phyloP scores from a whole-genome alignment of 2,329 filamentous ascomycete genomes.

The Claviceps maximensis region DNA sequence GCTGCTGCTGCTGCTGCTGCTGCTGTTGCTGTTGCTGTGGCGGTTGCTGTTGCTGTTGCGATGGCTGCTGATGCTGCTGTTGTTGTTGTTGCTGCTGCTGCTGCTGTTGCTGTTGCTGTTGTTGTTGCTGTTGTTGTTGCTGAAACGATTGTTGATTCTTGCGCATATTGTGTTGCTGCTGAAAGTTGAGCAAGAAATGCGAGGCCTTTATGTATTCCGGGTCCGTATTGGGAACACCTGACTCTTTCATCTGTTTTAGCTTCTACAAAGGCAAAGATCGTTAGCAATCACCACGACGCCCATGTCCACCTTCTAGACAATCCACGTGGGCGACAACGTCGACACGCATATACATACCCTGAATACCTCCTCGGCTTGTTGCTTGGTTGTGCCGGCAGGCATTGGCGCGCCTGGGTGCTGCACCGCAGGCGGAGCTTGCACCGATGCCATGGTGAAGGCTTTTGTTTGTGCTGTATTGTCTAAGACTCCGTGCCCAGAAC shows the following conservation, averaged over 20 bases:
- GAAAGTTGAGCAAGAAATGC: slow-evolving; percentile 59
- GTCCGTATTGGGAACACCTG: slow-evolving; percentile 67
- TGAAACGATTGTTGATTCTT: slow-evolving; percentile 30
- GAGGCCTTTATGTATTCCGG: slow-evolving; percentile 79
- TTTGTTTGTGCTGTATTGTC: neutral
- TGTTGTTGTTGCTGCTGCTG: slow-evolving; percentile 30
- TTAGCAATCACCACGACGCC: neutral
- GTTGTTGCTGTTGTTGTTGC: slow-evolving; percentile 24
- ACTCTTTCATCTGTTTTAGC: slow-evolving; percentile 77
- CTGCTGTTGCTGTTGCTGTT: slow-evolving; percentile 40
- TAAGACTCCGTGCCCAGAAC: neutral
- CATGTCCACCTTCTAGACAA: neutral
- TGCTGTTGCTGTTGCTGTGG: slow-evolving; percentile 34
- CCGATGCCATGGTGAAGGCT: slow-evolving; percentile 57
- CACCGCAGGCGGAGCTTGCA: slow-evolving; percentile 58
- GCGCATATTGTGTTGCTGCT: slow-evolving; percentile 48
- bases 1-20: slow-evolving; percentile 35
- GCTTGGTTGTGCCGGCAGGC: slow-evolving; percentile 56
- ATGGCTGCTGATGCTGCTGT: slow-evolving; percentile 46
- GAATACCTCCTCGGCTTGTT: slow-evolving; percentile 65
- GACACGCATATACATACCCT: slow-evolving; percentile 34
- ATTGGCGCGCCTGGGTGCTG: slow-evolving; percentile 51
- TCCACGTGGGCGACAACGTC: neutral
- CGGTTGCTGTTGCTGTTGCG: slow-evolving; percentile 28
- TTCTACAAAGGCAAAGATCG: slow-evolving; percentile 39